A percentile compares a stretch with the other conserved stretches of the same genome.
Conservation (phyloP, 2,329 filamentous ascomycete species). For the Parastagonospora nodorum region DNA sequence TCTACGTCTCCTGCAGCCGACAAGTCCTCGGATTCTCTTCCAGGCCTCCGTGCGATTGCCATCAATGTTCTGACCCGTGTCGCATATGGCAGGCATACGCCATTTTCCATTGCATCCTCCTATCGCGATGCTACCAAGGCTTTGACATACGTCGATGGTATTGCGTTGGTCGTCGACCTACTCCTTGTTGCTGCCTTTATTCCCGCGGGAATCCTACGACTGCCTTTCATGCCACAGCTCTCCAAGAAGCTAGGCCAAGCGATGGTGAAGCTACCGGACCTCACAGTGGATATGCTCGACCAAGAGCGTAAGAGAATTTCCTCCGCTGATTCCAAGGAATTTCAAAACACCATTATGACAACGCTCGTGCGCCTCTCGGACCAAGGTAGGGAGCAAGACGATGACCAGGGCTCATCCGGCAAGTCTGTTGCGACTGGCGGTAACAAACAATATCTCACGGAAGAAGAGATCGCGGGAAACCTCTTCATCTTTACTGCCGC, state of each 20-base stretch:
- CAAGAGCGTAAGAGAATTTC: background rate
- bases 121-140: background rate
- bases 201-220: background rate
- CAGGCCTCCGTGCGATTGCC: constrained; percentile 5
- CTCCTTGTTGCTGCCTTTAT: constrained; percentile 5
- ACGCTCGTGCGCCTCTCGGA: constrained; percentile 5
- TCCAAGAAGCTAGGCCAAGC: background rate
- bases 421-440: background rate
- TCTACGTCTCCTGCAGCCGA: background rate
- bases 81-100: constrained; percentile 5
- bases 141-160: background rate
- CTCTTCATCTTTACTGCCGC: constrained; percentile 26
- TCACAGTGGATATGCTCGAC: background rate
- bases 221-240: constrained; percentile 6
- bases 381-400: background rate
- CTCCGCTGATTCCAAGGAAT: background rate
- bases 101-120: background rate
- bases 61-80: constrained; percentile 7
- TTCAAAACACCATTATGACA: background rate
- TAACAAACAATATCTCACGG: constrained; percentile 4
- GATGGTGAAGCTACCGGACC: background rate
- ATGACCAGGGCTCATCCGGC: background rate
- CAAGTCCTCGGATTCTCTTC: background rate
- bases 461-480: constrained; percentile 25
- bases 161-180: background rate